Evolutionary conservation across 805 yeast species (phyloP), one percentile per base, ranked within the genome.

Genomic region (Cyberlindnera misumaiensis): DNA sequence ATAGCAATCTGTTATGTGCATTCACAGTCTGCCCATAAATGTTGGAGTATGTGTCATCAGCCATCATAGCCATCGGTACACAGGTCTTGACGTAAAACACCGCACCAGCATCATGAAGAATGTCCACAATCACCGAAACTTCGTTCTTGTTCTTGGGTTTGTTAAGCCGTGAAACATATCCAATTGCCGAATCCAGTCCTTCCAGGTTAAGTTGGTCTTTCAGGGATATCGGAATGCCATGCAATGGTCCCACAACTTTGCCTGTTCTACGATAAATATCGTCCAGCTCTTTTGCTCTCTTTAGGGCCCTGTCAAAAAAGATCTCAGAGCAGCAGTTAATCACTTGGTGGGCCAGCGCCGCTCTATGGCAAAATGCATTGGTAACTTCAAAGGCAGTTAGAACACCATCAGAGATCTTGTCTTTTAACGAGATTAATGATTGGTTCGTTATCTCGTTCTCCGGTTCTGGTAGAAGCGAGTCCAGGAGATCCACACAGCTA

Each of bases 151-250:
- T 41, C 74, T 67, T 71, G 3, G 79, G 73, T 50, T 79, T 83
- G 24, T 64, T 60, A 5, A 77, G 79, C 36, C 59, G 58, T 35
- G 75, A 51, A 34, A 54, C 53, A 18, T 64, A 65, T 4, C 80
- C 82, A 42, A 71, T 55, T 11, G 73, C 56, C 3, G 79, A 59
- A 12, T 67, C 70, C 13, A 64, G 59, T 7, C 77, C 80, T 37
- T 59, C 59, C 36, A 75, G 48, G 36, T 55, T 51, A 24, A 51
- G 28, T 26, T 55, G 52, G 31, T 56, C 80, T 42, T 80, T 80
- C 39, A 79, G 60, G 0, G 83, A 75, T 30, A 79, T 59, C 4
- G 87, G 87, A 14, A 80, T 51, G 1, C 87, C 87, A 47, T 80
- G 87, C 34, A 80, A 64, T 4, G 83, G 81, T 26, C 87, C 87